phyloP scores from a whole-genome alignment of 257 asterid genomes.

The Primulina tabacum region DNA sequence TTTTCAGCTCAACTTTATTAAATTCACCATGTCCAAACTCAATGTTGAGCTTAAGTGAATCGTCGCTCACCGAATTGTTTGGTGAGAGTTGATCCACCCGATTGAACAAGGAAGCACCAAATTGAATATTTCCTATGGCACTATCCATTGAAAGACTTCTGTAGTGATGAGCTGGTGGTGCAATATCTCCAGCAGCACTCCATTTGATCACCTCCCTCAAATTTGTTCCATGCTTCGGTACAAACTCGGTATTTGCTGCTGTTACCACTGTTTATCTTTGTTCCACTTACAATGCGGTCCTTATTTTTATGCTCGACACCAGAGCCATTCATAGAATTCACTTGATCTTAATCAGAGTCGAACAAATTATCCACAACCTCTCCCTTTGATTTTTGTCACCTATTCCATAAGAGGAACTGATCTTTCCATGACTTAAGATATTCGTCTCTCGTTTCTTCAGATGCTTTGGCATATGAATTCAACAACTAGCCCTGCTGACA shows the following conservation, averaged over 20 bases:
- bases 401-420: slow-evolving; percentile 25
- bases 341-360: slow-evolving; percentile 46
- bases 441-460: slow-evolving; percentile 36
- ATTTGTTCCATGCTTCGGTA: slow-evolving; percentile 23
- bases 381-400: slow-evolving; percentile 48
- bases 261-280: slow-evolving; percentile 26
- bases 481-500: too few species aligned
- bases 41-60: slow-evolving; percentile 37
- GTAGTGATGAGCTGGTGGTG: slow-evolving; percentile 49
- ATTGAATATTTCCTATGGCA: slow-evolving; percentile 52
- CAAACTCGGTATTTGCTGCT: slow-evolving; percentile 33
- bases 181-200: slow-evolving; percentile 56
- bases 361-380: slow-evolving; percentile 59
- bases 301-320: slow-evolving; percentile 33
- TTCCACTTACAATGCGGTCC: slow-evolving; percentile 27
- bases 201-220: slow-evolving; percentile 50
- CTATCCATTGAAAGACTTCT: slow-evolving; percentile 93
- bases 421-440: slow-evolving; percentile 25
- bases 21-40: slow-evolving; percentile 72
- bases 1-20: slow-evolving; percentile 67
- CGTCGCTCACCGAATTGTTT: slow-evolving; percentile 49
- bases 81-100: slow-evolving; percentile 54
- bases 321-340: slow-evolving; percentile 29
- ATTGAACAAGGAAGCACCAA: slow-evolving; percentile 38
- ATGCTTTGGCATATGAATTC: too few species aligned